Percentiles rank a stretch among this genome's conserved stretches.
phyloP scores from a whole-genome alignment of 2,329 filamentous ascomycete species.

The Penicillium griseofulvum region DNA sequence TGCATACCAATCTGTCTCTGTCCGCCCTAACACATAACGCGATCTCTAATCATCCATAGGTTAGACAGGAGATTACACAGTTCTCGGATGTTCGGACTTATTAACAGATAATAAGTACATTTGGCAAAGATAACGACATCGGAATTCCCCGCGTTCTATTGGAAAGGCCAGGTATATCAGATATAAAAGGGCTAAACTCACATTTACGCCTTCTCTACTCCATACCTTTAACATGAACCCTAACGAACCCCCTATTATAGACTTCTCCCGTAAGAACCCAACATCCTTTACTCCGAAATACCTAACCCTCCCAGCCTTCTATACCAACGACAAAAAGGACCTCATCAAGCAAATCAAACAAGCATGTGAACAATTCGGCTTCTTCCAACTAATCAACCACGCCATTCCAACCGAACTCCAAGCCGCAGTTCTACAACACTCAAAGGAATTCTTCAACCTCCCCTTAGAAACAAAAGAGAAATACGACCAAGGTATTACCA shows the following conservation, averaged over 20 bases:
- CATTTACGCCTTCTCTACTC: background rate
- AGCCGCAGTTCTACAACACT: constrained; percentile 41
- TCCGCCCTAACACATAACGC: background rate
- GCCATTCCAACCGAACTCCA: constrained; percentile 44
- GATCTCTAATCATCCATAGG: background rate
- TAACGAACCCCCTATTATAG: background rate
- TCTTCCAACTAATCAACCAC: constrained; percentile 55
- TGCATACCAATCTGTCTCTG: background rate
- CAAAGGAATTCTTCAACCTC: constrained; percentile 51
- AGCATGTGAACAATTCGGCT: constrained; percentile 50
- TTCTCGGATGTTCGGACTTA: background rate
- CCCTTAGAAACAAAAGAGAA: constrained; percentile 23
- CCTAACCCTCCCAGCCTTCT: background rate
- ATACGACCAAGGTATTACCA: constrained; percentile 20
- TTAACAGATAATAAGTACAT: background rate
- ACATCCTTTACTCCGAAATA: background rate
- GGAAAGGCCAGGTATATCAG: background rate
- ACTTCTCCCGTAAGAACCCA: background rate
- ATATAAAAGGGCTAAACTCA: background rate
- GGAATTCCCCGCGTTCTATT: background rate
- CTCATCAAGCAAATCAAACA: constrained; percentile 39
- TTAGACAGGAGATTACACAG: background rate
- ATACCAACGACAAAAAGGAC: background rate
- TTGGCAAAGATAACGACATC: background rate
- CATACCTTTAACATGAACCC: background rate